Evolutionary conservation across 768 basidiomycete species (phyloP).

Genomic region (Tulasnella calospora): DNA sequence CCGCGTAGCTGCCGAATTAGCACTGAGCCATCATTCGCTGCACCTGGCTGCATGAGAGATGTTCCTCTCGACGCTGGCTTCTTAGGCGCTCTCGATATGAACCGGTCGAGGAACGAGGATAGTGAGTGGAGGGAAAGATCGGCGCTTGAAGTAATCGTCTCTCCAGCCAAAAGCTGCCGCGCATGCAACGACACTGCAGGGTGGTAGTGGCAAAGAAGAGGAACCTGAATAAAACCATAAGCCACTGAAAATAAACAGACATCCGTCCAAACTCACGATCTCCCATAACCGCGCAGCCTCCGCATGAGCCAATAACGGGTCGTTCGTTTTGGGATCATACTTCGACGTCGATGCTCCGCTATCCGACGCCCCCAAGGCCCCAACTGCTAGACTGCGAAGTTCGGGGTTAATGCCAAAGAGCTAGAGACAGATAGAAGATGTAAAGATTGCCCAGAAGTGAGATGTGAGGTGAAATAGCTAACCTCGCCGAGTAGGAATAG

Average conservation of each 20-base stretch:
- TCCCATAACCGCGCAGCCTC: constrained; percentile 82
- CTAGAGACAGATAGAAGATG: constrained; percentile 34
- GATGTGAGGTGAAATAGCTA: constrained; percentile 30
- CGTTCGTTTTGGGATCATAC: constrained; percentile 87
- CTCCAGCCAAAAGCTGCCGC: constrained; percentile 65
- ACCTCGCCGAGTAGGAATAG: constrained; percentile 86
- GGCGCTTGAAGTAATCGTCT: constrained; percentile 72
- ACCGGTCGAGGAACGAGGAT: constrained; percentile 91
- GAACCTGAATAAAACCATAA: constrained; percentile 47
- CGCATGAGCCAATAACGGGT: constrained; percentile 81
- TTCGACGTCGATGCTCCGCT: background rate
- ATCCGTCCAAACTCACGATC: constrained; percentile 51
- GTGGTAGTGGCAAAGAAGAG: constrained; percentile 81
- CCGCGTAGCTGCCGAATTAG: constrained; percentile 55
- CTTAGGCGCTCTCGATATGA: constrained; percentile 96
- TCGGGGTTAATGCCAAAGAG: constrained; percentile 49
- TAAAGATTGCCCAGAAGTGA: background rate
- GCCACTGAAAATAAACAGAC: background rate
- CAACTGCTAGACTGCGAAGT: constrained; percentile 40
- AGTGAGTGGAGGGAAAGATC: constrained; percentile 92
- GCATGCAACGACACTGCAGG: constrained; percentile 85
- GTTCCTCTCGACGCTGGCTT: constrained; percentile 64
- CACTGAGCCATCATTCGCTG: constrained; percentile 56
- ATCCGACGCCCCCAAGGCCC: background rate
- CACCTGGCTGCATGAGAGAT: constrained; percentile 94